Evolutionary conservation across 345 rosid genomes (phyloP), one percentile per base, ranked within the genome.

Genomic region (Geranium brycei): DNA sequence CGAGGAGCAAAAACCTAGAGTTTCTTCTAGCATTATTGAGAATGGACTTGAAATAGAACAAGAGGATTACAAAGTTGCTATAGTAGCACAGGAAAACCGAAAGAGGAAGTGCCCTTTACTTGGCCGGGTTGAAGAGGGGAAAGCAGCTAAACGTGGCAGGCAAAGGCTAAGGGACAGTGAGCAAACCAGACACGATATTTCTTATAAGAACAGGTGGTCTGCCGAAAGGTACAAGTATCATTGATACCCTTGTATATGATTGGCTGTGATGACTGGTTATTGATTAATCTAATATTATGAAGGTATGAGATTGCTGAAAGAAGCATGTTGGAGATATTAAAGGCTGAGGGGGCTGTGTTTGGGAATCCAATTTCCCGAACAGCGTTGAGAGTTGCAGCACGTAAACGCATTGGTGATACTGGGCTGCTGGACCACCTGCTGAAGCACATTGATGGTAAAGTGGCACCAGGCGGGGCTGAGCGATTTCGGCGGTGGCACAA

Each of bases 381-480:
- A 10, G 72, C 68, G 56, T 79, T 92, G 71, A 82, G 95, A 81
- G 31, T 11, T 47, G 81, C 77, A 51, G 95, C 89, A 55, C 93
- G 95, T 18, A 78, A 73, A 68, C 74, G 64, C 60, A 87, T 92
- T 66, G 92, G 93, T 64, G 98, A 92, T 65, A 92, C 96, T 65
- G 98, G 98, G 17, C 89, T 92, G 61, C 84, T 92, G 76, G 98
- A 92, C 75, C 98, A 92, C 73, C 78, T 82, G 30, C 75, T 89
- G 76, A 92, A 92, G 93, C 93, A 92, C 74, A 79, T 87, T 53
- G 96, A 87, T 67, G 95, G 95, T 51, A 85, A 80, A 67, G 88
- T 92, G 51, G 92, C 96, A 13, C 95, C 96, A 5, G 83, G 86
- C 64, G 96, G 96, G 72, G 60, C 70, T 30, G 91, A 89, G 64